A percentile compares a stretch with the other conserved stretches of the same genome.
phyloP scores from a whole-genome alignment of 139 green algal genomes.

The Pseudopediastrum boryanum region DNA sequence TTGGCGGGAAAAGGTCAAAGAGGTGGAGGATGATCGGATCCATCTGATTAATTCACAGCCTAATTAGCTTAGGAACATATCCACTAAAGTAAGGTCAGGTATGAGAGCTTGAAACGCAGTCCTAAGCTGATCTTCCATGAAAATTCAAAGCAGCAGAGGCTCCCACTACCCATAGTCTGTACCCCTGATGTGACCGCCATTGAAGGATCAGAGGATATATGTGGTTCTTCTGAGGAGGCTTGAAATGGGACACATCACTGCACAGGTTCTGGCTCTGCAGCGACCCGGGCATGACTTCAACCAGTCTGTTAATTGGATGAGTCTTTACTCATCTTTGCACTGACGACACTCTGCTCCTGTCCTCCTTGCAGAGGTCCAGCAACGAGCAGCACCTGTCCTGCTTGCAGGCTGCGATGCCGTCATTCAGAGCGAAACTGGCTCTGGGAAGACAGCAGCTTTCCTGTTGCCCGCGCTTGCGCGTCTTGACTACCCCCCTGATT shows the following conservation, averaged over 20 bases:
- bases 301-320: not conserved
- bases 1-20: no score
- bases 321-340: not conserved
- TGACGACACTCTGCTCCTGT: not conserved
- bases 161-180: no score
- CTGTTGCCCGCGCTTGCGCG: constrained; percentile 69
- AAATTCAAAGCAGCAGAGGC: no score
- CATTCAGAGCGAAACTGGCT: constrained; percentile 73
- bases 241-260: no score
- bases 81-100: not conserved
- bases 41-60: no score
- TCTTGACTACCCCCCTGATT: constrained; percentile 73
- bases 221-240: no score
- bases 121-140: no score
- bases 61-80: not conserved
- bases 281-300: no score
- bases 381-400: constrained; percentile 58
- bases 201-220: no score
- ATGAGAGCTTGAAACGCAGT: not conserved
- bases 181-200: no score
- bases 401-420: constrained; percentile 63
- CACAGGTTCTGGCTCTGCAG: no score
- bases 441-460: constrained; percentile 85
- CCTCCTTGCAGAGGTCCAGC: constrained; percentile 74
- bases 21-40: no score